phyloP scores from a whole-genome alignment of 2,329 filamentous ascomycete genomes.

The Aspergillus uvarum region DNA sequence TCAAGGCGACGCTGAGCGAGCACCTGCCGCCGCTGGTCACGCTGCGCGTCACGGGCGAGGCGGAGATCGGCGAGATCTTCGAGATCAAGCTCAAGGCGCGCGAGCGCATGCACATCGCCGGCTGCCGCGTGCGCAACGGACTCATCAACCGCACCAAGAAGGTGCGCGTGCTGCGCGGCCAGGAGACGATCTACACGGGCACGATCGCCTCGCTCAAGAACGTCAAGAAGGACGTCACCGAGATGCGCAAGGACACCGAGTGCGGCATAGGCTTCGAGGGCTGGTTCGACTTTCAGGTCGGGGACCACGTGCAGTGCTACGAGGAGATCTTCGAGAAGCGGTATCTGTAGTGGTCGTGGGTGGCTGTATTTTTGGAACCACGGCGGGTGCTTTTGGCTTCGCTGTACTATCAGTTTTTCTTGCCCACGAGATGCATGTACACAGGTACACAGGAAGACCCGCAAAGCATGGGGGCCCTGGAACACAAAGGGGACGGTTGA shows the following conservation, averaged over 20 bases:
- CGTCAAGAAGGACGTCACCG: slow-evolving; percentile 83
- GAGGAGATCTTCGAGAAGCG: slow-evolving; percentile 76
- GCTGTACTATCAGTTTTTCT: no score
- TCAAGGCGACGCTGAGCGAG: slow-evolving; percentile 62
- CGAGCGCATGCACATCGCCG: slow-evolving; percentile 73
- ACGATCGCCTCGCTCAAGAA: slow-evolving; percentile 80
- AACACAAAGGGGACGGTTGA: no score
- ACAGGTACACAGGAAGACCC: no score
- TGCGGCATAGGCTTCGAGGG: slow-evolving; percentile 83
- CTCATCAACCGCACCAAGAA: slow-evolving; percentile 61
- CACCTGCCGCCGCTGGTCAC: slow-evolving; percentile 66
- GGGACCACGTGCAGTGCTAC: slow-evolving; percentile 85
- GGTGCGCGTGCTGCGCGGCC: slow-evolving; percentile 70
- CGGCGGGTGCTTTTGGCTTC: not conserved
- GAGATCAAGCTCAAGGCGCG: slow-evolving; percentile 75
- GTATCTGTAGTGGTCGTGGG: slow-evolving; percentile 33
- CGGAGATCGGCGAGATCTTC: slow-evolving; percentile 80
- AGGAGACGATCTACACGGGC: slow-evolving; percentile 79
- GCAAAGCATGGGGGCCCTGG: no score
- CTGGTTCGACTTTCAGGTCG: slow-evolving; percentile 75
- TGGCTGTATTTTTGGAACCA: not conserved
- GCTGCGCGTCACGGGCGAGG: slow-evolving; percentile 77
- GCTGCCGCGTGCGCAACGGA: slow-evolving; percentile 84
- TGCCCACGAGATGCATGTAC: no score
- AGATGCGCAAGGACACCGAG: slow-evolving; percentile 90